phyloP scores from a whole-genome alignment of 176 grass and related monocot species.

The Aegilops bicornis region DNA sequence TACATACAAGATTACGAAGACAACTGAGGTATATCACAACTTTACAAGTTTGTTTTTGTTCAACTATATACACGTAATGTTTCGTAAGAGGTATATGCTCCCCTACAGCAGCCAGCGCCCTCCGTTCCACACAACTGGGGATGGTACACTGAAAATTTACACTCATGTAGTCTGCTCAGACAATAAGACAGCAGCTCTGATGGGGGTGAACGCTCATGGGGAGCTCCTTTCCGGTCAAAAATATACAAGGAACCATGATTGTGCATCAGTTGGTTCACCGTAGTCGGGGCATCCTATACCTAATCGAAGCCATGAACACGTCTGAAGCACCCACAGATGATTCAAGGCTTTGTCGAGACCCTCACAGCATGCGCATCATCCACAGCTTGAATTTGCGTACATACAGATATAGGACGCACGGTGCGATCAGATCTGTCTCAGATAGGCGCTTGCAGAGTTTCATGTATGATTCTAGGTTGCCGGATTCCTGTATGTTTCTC shows the following conservation, averaged over 20 bases:
- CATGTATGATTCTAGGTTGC: constrained; percentile 69
- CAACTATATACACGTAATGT: constrained; percentile 21
- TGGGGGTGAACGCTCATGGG: neutral
- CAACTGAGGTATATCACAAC: constrained; percentile 9
- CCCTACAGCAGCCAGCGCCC: constrained; percentile 4
- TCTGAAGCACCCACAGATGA: constrained; percentile 48
- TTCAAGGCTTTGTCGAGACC: constrained; percentile 10
- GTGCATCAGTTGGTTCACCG: constrained; percentile 17
- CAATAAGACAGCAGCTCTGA: constrained; percentile 14
- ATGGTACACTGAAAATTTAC: constrained; percentile 26
- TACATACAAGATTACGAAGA: neutral
- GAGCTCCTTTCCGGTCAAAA: constrained; percentile 27
- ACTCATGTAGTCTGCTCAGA: constrained; percentile 23
- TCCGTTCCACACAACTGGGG: constrained; percentile 7
- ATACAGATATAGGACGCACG: constrained; percentile 83
- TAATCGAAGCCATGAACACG: constrained; percentile 39
- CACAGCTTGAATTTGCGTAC: constrained; percentile 80
- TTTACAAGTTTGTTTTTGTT: neutral
- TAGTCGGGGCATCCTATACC: neutral
- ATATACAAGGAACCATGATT: constrained; percentile 44
- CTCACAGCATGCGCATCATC: constrained; percentile 89
- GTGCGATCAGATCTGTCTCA: constrained; percentile 67
- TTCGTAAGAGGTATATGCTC: neutral
- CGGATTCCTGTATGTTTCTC: constrained; percentile 78
- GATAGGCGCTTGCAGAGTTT: constrained; percentile 81